These are phyloP conservation scores for Begonia masoniana DNA, from an alignment of 306 rosid species.

Conservation along the genomic window DNA sequence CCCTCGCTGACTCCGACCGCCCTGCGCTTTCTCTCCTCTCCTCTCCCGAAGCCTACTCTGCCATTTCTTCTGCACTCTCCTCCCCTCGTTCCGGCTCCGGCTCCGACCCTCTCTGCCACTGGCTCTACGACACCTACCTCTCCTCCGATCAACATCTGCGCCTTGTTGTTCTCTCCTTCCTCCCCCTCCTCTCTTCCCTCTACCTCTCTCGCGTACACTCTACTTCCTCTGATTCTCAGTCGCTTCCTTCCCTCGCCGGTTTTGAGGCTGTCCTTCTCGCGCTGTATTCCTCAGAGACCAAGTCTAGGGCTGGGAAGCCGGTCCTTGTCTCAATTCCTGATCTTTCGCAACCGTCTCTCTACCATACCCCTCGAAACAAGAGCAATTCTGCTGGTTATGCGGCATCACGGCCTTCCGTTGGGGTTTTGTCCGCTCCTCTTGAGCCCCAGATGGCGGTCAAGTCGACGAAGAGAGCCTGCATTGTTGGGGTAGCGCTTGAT, in stretches of 20 bases:
- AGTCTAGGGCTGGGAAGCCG: constrained; percentile 71
- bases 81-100: constrained; percentile 49
- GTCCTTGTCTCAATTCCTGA: constrained; percentile 66
- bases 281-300: constrained; percentile 69
- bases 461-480: constrained; percentile 76
- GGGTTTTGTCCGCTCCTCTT: constrained; percentile 55
- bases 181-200: constrained; percentile 69
- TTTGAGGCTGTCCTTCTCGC: constrained; percentile 91
- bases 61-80: constrained; percentile 38
- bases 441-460: constrained; percentile 79
- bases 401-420: constrained; percentile 27
- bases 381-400: neutral
- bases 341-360: constrained; percentile 79
- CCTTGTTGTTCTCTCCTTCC: constrained; percentile 74
- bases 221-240: constrained; percentile 36
- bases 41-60: constrained; percentile 49
- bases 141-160: constrained; percentile 79
- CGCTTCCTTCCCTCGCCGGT: constrained; percentile 62
- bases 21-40: constrained; percentile 93
- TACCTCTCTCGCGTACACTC: constrained; percentile 75
- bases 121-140: constrained; percentile 95
- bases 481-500: constrained; percentile 72
- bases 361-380: constrained; percentile 47
- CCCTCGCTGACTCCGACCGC: constrained; percentile 93
- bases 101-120: constrained; percentile 84